A percentile compares a stretch with the other conserved stretches of the same genome.
Conservation (phyloP, 2,329 filamentous ascomycete species). For the Diplodia intermedia region DNA sequence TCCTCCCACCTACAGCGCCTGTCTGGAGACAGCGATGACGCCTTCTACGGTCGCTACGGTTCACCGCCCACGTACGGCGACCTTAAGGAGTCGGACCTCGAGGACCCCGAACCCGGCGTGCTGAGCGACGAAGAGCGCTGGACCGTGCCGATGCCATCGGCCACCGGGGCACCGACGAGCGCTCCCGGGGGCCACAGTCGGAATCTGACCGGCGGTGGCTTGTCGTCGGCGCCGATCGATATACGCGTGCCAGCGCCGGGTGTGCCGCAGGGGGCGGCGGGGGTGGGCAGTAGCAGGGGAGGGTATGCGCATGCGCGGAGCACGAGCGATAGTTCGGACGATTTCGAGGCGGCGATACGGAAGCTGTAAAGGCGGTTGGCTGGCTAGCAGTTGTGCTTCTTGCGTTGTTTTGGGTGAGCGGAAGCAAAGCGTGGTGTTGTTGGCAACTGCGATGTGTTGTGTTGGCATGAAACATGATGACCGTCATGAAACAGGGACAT, state of each 20-base stretch:
- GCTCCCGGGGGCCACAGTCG: constrained; percentile 6
- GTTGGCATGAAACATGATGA: neutral
- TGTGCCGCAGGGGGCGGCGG: constrained; percentile 15
- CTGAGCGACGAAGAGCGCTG: constrained; percentile 27
- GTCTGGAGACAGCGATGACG: constrained; percentile 20
- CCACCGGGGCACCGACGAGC: neutral
- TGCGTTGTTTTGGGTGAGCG: neutral
- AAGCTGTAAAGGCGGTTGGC: constrained; percentile 9
- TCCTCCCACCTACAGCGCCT: neutral
- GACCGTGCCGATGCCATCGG: constrained; percentile 22
- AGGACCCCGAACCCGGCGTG: constrained; percentile 19
- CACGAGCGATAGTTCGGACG: constrained; percentile 15
- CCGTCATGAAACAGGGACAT: neutral
- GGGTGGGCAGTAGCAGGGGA: constrained; percentile 19
- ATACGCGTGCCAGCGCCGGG: constrained; percentile 26
- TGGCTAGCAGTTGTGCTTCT: neutral
- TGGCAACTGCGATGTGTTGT: neutral
- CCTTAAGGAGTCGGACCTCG: constrained; percentile 18
- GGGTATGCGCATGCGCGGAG: constrained; percentile 11
- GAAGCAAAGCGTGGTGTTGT: neutral
- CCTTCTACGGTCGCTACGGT: constrained; percentile 25
- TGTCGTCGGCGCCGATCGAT: constrained; percentile 15
- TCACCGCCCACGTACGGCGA: constrained; percentile 24
- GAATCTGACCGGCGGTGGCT: constrained; percentile 17
- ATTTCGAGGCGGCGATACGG: constrained; percentile 17